phyloP scores from a whole-genome alignment of 768 basidiomycete genomes.

The Glaciozyma antarctica region DNA sequence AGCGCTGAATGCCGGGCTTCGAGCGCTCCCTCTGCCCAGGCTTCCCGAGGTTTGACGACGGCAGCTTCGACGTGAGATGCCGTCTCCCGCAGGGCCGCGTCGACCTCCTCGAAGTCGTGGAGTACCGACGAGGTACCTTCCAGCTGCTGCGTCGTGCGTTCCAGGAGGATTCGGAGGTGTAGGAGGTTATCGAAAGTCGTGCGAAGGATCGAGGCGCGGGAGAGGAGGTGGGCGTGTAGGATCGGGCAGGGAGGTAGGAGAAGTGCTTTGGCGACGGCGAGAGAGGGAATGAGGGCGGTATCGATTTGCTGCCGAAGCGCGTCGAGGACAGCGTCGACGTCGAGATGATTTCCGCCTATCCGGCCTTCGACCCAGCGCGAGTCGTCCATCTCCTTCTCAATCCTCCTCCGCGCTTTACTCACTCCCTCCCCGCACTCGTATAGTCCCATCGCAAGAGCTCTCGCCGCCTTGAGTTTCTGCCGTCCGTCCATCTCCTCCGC shows the following conservation, averaged over 20 bases:
- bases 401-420: background rate
- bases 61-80: background rate
- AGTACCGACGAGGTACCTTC: background rate
- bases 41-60: background rate
- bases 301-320: constrained; percentile 5
- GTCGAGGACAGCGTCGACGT: background rate
- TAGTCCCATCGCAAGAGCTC: background rate
- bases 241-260: background rate
- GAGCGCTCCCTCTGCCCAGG: background rate
- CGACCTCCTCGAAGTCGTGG: background rate
- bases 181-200: background rate
- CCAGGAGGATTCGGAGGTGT: background rate
- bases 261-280: background rate
- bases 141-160: background rate
- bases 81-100: background rate
- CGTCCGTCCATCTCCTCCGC: background rate
- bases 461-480: background rate
- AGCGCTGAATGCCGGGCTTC: background rate
- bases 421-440: background rate
- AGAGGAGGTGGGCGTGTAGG: background rate
- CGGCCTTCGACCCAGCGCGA: background rate
- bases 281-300: background rate
- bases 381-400: background rate
- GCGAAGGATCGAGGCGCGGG: background rate
- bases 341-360: background rate